A percentile compares a stretch with the other conserved stretches of the same genome.
These are phyloP conservation scores for Candida pseudoviswanathii DNA, from an alignment of 1,139 yeast species.

Conservation along the genomic window DNA sequence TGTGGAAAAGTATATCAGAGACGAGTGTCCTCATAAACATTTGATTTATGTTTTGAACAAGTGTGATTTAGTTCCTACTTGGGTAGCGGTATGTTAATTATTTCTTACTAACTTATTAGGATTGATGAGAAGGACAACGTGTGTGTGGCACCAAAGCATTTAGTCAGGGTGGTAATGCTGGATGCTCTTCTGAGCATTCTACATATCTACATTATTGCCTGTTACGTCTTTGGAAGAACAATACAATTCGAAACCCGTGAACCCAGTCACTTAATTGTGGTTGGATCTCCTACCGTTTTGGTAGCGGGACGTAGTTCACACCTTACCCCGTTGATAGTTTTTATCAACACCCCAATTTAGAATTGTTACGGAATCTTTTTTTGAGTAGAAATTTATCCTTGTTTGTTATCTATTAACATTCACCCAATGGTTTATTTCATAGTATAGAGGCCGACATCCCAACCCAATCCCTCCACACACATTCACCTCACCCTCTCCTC, in stretches of 20 bases:
- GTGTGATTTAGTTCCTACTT: constrained; percentile 97
- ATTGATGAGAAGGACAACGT: background rate
- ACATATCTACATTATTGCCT: constrained; percentile 25
- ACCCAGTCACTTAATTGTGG: constrained; percentile 27
- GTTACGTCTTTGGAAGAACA: constrained; percentile 22
- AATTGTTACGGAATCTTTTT: constrained; percentile 48
- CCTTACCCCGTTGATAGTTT: constrained; percentile 35
- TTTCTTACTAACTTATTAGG: constrained; percentile 1
- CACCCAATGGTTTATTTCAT: constrained; percentile 51
- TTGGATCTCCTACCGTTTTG: constrained; percentile 39
- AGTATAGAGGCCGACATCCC: constrained; percentile 71
- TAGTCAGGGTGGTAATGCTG: constrained; percentile 67
- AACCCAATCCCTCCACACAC: background rate
- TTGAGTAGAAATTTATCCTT: constrained; percentile 62
- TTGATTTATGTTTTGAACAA: constrained; percentile 91
- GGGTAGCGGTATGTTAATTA: constrained; percentile 93
- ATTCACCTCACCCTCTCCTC: background rate
- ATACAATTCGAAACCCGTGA: constrained; percentile 27
- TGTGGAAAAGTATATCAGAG: constrained; percentile 88
- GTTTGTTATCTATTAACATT: constrained; percentile 13
- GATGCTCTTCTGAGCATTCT: background rate
- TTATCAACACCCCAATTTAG: constrained; percentile 40
- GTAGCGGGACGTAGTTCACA: constrained; percentile 43
- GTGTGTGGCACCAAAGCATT: constrained; percentile 47
- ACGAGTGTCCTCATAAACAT: constrained; percentile 97